phyloP scores from a whole-genome alignment of 192 early-diverging fungal species.

The Podila epicladia region DNA sequence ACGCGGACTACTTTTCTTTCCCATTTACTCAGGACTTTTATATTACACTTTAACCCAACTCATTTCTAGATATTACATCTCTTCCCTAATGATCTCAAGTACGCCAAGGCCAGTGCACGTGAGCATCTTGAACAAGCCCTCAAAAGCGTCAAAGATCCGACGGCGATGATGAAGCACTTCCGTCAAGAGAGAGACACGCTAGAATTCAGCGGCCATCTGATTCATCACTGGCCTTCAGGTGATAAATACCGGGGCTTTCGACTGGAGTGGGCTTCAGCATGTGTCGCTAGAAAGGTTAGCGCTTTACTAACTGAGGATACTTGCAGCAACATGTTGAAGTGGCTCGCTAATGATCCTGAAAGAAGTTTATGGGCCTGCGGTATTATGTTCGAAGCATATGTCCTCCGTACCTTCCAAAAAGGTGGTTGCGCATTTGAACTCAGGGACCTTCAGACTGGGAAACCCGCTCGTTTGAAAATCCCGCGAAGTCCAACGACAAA shows the following conservation, averaged over 20 bases:
- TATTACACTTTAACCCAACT: no score
- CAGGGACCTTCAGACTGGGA: neutral
- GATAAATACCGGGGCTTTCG: slow-evolving; percentile 12
- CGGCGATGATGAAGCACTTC: slow-evolving; percentile 22
- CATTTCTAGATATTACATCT: no score
- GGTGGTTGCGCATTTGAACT: slow-evolving; percentile 15
- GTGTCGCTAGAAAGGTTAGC: slow-evolving; percentile 18
- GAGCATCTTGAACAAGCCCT: neutral
- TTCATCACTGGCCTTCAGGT: slow-evolving; percentile 21
- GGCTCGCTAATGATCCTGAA: neutral
- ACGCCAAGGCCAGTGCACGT: no score
- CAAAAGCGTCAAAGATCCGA: slow-evolving; percentile 6
- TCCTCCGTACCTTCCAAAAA: slow-evolving; percentile 14
- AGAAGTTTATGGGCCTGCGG: slow-evolving; percentile 20
- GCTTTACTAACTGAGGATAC: slow-evolving; percentile 10
- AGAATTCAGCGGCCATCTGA: slow-evolving; percentile 24
- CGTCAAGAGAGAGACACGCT: slow-evolving; percentile 16
- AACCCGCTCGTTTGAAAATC: neutral
- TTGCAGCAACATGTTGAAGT: slow-evolving; percentile 17
- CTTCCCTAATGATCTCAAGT: no score
- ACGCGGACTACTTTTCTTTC: no score
- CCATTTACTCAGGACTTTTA: no score
- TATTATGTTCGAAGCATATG: slow-evolving; percentile 32
- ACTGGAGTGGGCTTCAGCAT: slow-evolving; percentile 33
- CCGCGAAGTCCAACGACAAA: neutral